Evolutionary conservation across 2,329 filamentous ascomycete species (phyloP).

Genomic region (Xylariomycetidae sp.): DNA sequence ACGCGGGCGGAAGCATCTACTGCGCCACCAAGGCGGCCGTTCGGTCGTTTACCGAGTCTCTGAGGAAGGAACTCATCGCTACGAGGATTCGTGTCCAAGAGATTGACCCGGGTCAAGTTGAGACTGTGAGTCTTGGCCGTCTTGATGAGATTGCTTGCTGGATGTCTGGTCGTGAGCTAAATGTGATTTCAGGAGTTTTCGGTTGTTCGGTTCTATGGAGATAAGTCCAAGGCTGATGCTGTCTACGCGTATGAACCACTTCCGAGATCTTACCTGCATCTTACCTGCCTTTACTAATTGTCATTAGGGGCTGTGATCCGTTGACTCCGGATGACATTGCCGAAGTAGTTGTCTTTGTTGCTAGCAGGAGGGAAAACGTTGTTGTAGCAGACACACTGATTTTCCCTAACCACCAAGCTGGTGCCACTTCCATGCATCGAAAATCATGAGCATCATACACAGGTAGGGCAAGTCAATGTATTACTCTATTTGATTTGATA

Average conservation of each 20-base stretch:
- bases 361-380: constrained; percentile 73
- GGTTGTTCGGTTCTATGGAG: constrained; percentile 69
- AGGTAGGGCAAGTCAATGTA: too few species aligned
- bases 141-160: too few species aligned
- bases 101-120: constrained; percentile 74
- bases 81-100: constrained; percentile 67
- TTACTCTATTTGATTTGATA: too few species aligned
- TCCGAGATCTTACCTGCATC: not conserved
- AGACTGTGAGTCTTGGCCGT: too few species aligned
- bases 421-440: constrained; percentile 22
- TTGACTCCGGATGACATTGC: constrained; percentile 75
- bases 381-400: constrained; percentile 72
- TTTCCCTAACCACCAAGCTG: constrained; percentile 69
- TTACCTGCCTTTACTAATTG: constrained; percentile 5
- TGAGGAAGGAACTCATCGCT: constrained; percentile 67
- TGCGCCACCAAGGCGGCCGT: constrained; percentile 76
- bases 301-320: constrained; percentile 48
- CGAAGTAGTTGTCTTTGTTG: constrained; percentile 71
- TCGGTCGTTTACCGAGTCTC: constrained; percentile 64
- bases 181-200: too few species aligned
- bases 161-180: too few species aligned
- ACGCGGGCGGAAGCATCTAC: constrained; percentile 71
- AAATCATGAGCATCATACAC: too few species aligned
- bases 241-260: constrained; percentile 53
- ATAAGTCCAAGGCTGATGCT: constrained; percentile 70